Conservation (phyloP, 1,284 basidiomycete species). For the Farysia itapuensis region DNA sequence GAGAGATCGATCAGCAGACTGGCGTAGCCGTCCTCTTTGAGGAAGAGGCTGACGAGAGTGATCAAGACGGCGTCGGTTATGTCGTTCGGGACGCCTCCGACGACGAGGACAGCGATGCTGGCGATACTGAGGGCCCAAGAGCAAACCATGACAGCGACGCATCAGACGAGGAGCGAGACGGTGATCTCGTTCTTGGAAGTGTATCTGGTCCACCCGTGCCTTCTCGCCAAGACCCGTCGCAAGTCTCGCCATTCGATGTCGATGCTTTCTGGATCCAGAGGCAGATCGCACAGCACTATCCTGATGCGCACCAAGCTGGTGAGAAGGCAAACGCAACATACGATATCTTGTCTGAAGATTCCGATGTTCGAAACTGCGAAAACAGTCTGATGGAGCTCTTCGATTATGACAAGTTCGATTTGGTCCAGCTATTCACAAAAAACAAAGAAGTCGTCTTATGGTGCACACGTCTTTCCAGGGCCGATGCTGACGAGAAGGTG, state of each 20-base stretch:
- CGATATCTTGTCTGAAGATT: constrained; percentile 78
- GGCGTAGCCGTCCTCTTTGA: constrained; percentile 62
- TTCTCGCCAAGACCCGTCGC: constrained; percentile 1
- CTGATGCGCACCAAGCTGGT: constrained; percentile 90
- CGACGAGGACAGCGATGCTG: constrained; percentile 73
- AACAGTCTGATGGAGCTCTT: constrained; percentile 97
- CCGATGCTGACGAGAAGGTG: constrained; percentile 83
- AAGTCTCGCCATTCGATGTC: constrained; percentile 81
- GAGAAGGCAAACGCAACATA: constrained; percentile 87
- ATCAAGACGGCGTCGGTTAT: constrained; percentile 86
- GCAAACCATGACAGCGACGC: constrained; percentile 72
- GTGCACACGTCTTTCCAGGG: constrained; percentile 94
- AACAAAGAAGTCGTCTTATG: constrained; percentile 96
- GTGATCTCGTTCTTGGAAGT: constrained; percentile 46
- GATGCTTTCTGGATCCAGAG: constrained; percentile 99
- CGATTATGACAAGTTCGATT: constrained; percentile 85
- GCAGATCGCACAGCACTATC: constrained; percentile 83
- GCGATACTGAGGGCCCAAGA: constrained; percentile 60
- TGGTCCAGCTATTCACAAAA: constrained; percentile 87
- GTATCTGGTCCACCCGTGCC: neutral
- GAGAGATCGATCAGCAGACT: constrained; percentile 73
- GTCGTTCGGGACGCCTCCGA: constrained; percentile 64
- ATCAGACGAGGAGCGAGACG: constrained; percentile 60
- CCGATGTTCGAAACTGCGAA: constrained; percentile 90
- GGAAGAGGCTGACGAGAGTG: constrained; percentile 73